Percentiles rank a stretch among this genome's conserved stretches.
phyloP scores from a whole-genome alignment of 768 basidiomycete genomes.

The Nidularia sp. region DNA sequence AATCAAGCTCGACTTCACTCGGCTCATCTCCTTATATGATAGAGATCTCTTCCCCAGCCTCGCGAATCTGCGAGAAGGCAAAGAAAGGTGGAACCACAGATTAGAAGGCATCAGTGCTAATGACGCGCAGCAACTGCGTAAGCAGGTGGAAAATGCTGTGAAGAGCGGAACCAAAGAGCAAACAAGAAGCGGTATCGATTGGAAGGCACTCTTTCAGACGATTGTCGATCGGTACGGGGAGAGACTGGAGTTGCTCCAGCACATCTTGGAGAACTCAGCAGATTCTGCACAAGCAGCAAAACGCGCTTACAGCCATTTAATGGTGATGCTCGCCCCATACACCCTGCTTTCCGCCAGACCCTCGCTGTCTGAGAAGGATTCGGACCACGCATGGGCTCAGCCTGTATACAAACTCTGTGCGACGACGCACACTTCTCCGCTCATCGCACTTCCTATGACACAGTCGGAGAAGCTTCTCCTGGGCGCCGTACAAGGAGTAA shows the following conservation, averaged over 20 bases:
- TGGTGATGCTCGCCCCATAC: constrained; percentile 27
- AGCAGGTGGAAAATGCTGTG: constrained; percentile 21
- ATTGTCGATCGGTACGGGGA: constrained; percentile 37
- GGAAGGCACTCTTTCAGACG: constrained; percentile 30
- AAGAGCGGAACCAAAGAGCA: constrained; percentile 12
- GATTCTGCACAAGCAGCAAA: constrained; percentile 7
- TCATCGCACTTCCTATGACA: constrained; percentile 11
- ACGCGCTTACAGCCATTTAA: constrained; percentile 20
- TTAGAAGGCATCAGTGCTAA: constrained; percentile 21
- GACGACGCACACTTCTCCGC: constrained; percentile 17
- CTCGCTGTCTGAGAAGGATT: neutral
- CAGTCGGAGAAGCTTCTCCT: constrained; percentile 13
- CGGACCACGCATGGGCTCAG: constrained; percentile 17
- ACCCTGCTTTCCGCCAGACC: constrained; percentile 2
- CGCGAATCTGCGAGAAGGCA: constrained; percentile 17
- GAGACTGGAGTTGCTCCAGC: constrained; percentile 33
- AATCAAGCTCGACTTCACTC: constrained; percentile 34
- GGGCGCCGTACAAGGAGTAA: neutral
- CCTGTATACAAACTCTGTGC: constrained; percentile 24
- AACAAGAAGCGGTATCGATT: constrained; percentile 33
- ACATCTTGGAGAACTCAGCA: constrained; percentile 21
- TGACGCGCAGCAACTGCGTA: constrained; percentile 18
- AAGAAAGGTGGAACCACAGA: constrained; percentile 30
- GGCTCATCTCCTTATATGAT: constrained; percentile 41
- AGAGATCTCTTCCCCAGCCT: constrained; percentile 30